Percentiles rank a stretch among this genome's conserved stretches.
phyloP scores from a whole-genome alignment of 2,329 filamentous ascomycete genomes.

The Pseudofabraea citricarpa region DNA sequence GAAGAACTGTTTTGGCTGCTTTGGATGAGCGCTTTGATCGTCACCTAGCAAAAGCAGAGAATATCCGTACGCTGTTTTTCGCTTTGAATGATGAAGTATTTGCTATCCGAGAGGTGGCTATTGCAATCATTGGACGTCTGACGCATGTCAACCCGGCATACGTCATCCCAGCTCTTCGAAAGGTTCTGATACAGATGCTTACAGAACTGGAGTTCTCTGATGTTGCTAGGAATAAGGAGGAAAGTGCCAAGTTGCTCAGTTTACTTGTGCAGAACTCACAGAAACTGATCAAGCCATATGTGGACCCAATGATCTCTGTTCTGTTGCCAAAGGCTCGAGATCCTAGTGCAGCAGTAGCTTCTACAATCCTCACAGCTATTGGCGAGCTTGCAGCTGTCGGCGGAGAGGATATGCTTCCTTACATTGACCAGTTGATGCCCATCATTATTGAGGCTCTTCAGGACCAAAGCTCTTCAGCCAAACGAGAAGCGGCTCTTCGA shows the following conservation, averaged over 20 bases:
- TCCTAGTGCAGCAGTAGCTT: slow-evolving; percentile 78
- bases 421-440: slow-evolving; percentile 89
- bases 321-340: slow-evolving; percentile 91
- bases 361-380: slow-evolving; percentile 91
- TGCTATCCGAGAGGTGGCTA: slow-evolving; percentile 86
- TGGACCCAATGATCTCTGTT: slow-evolving; percentile 92
- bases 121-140: slow-evolving; percentile 91
- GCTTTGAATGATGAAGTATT: slow-evolving; percentile 95
- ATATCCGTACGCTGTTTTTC: slow-evolving; percentile 91
- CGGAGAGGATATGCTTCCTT: slow-evolving; percentile 87
- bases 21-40: slow-evolving; percentile 92
- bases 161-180: slow-evolving; percentile 91
- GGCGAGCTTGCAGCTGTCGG: slow-evolving; percentile 92
- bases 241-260: slow-evolving; percentile 89
- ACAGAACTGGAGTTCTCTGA: slow-evolving; percentile 97
- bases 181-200: slow-evolving; percentile 91
- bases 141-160: slow-evolving; percentile 93
- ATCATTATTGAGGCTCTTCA: slow-evolving; percentile 92
- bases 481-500: slow-evolving; percentile 85
- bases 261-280: slow-evolving; percentile 91
- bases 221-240: slow-evolving; percentile 89
- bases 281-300: slow-evolving; percentile 89
- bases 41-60: slow-evolving; percentile 95
- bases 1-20: slow-evolving; percentile 80
- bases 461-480: slow-evolving; percentile 84